Percentiles rank a stretch among this genome's conserved stretches.
phyloP scores from a whole-genome alignment of 2,329 filamentous ascomycete species.

The Verticillium tricorpus region DNA sequence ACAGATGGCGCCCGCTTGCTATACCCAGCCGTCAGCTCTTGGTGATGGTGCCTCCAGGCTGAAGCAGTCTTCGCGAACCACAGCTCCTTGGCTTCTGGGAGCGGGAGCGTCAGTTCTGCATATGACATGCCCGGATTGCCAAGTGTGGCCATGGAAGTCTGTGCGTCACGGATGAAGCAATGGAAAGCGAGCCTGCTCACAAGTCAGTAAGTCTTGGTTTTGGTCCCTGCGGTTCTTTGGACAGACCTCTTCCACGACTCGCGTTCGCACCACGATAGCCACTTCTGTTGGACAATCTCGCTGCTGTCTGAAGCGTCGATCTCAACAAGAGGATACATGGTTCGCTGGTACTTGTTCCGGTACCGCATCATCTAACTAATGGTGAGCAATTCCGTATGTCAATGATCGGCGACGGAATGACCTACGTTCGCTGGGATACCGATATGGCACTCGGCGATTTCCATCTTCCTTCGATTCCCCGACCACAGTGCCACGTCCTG shows the following conservation, averaged over 20 bases:
- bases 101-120: slow-evolving; percentile 60
- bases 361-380: slow-evolving; percentile 45
- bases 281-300: slow-evolving; percentile 56
- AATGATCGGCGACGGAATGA: background rate
- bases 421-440: slow-evolving; percentile 40
- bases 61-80: slow-evolving; percentile 62
- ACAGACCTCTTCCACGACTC: slow-evolving; percentile 61
- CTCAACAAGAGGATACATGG: slow-evolving; percentile 45
- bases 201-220: background rate
- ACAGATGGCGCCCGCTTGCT: slow-evolving; percentile 43
- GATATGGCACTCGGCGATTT: slow-evolving; percentile 48
- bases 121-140: slow-evolving; percentile 64
- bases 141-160: slow-evolving; percentile 63
- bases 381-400: background rate
- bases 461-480: slow-evolving; percentile 51
- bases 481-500: slow-evolving; percentile 51
- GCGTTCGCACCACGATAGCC: slow-evolving; percentile 58
- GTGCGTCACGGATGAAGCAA: slow-evolving; percentile 60
- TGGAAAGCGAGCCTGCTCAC: slow-evolving; percentile 54
- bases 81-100: slow-evolving; percentile 57
- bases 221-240: background rate
- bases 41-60: slow-evolving; percentile 60
- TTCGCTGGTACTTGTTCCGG: slow-evolving; percentile 54
- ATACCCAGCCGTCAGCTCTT: slow-evolving; percentile 34
- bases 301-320: slow-evolving; percentile 52